Conservation (phyloP, 2,329 filamentous ascomycete species). For the Cadophora luteo-olivacea region DNA sequence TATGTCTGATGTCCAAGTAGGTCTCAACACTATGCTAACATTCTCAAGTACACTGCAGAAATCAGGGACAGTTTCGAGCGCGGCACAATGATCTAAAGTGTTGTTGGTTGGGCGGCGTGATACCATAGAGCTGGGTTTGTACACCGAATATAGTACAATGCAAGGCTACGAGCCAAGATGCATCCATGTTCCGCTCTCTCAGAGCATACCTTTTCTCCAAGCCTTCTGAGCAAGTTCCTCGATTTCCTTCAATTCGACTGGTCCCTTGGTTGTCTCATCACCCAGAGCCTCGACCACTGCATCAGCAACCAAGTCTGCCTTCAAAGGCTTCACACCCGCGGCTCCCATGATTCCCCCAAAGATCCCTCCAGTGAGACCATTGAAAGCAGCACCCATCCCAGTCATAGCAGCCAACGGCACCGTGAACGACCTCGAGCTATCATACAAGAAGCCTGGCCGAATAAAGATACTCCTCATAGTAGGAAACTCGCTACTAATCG, state of each 20-base stretch:
- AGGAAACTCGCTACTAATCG: conserved; percentile 76
- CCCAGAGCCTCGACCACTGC: conserved; percentile 87
- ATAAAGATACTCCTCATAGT: conserved; percentile 81
- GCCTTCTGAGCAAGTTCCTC: conserved; percentile 80
- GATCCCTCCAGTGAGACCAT: conserved; percentile 76
- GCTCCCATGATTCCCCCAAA: conserved; percentile 81
- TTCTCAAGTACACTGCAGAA: conserved; percentile 80
- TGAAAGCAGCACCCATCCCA: conserved; percentile 76
- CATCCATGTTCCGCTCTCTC: conserved; percentile 38
- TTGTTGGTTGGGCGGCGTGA: conserved; percentile 16
- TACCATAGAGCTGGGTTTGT: conserved; percentile 26
- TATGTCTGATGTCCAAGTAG: conserved; percentile 42
- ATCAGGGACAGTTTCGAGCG: conserved; percentile 98
- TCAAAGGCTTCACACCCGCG: conserved; percentile 83
- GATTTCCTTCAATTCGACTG: conserved; percentile 80
- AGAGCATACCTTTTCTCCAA: conserved; percentile 93
- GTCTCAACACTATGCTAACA: conserved; percentile 35
- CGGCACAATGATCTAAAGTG: conserved; percentile 83
- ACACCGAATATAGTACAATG: conserved; percentile 34
- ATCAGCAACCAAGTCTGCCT: conserved; percentile 86
- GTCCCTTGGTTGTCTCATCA: conserved; percentile 74
- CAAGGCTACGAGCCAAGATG: conserved; percentile 30
- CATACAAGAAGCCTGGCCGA: conserved; percentile 88
- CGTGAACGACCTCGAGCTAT: conserved; percentile 80
- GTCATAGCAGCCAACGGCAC: conserved; percentile 83